Conservation (phyloP, 2,329 filamentous ascomycete species). For the Colletotrichum brevisporum region DNA sequence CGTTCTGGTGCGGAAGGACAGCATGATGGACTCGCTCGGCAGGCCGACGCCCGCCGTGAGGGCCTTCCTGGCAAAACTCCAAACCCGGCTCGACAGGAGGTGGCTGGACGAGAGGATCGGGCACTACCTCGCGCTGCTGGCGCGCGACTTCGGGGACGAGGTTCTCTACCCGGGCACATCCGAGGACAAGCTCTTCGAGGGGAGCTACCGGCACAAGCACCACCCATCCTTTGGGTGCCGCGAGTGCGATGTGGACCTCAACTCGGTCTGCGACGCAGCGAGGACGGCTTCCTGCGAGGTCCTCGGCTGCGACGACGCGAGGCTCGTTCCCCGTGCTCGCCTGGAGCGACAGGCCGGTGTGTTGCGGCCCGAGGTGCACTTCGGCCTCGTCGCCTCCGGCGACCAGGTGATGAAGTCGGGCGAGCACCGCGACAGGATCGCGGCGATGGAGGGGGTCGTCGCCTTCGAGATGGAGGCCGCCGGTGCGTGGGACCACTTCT, state of each 20-base stretch:
- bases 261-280: conserved; percentile 42
- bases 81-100: conserved; percentile 25
- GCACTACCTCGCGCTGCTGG: neutral
- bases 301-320: conserved; percentile 43
- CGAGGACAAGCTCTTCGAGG: conserved; percentile 49
- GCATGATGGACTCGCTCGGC: conserved; percentile 45
- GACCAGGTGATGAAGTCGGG: conserved; percentile 55
- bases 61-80: conserved; percentile 41
- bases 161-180: conserved; percentile 46
- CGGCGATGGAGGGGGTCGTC: conserved; percentile 42
- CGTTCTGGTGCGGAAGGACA: conserved; percentile 46
- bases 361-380: conserved; percentile 45
- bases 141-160: neutral
- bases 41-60: conserved; percentile 48
- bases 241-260: neutral
- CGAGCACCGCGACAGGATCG: conserved; percentile 51
- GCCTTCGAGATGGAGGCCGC: conserved; percentile 54
- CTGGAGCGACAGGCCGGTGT: neutral
- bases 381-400: conserved; percentile 55
- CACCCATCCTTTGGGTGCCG: conserved; percentile 5
- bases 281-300: conserved; percentile 41
- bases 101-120: conserved; percentile 25
- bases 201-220: conserved; percentile 51
- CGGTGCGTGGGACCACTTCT: conserved; percentile 49
- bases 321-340: neutral